Conservation (phyloP, 306 rosid species). For the Senna siamea region DNA sequence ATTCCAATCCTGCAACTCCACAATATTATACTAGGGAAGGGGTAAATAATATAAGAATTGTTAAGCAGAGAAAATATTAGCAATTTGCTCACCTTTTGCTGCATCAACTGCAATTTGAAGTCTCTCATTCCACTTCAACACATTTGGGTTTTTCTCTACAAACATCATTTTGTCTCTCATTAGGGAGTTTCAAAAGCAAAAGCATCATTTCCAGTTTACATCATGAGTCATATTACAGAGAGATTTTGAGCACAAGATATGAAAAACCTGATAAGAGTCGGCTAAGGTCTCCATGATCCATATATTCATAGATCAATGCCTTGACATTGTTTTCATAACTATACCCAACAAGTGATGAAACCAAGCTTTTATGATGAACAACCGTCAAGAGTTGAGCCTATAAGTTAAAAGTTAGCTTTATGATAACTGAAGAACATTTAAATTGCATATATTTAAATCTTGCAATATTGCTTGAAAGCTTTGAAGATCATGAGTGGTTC, state of each 20-base stretch:
- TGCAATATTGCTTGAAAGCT: too few species aligned
- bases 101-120: conserved; percentile 12
- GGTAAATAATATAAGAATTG: too few species aligned
- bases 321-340: conserved; percentile 36
- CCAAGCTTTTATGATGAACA: conserved; percentile 51
- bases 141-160: conserved; percentile 2
- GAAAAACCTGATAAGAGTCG: conserved; percentile 39
- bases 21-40: background rate
- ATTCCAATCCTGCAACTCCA: conserved; percentile 33
- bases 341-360: conserved; percentile 45
- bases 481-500: too few species aligned
- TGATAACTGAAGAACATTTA: too few species aligned
- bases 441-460: too few species aligned
- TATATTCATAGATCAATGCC: conserved; percentile 40
- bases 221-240: too few species aligned
- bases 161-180: too few species aligned
- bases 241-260: background rate
- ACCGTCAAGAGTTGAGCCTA: conserved; percentile 50
- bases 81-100: conserved; percentile 22
- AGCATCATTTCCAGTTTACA: too few species aligned
- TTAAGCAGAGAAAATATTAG: background rate
- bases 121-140: conserved; percentile 41
- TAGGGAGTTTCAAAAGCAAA: too few species aligned
- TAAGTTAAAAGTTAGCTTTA: background rate
- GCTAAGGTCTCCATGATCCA: conserved; percentile 37